A percentile compares a stretch with the other conserved stretches of the same genome.
phyloP scores from a whole-genome alignment of 495 filamentous ascomycete genomes.

The Xylaria flabelliformis region DNA sequence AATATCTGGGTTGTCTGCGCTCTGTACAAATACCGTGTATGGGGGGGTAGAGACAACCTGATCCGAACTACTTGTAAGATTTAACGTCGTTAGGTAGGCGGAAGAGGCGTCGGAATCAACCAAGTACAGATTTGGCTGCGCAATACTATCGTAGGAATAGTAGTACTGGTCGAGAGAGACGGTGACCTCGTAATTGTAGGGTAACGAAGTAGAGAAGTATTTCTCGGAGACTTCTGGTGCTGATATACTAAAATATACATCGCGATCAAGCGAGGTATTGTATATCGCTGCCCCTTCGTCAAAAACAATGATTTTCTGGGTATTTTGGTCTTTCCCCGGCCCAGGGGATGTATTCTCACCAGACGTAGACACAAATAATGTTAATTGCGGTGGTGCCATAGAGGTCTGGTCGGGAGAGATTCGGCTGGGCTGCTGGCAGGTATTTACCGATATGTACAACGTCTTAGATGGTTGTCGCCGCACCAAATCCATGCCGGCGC shows the following conservation, averaged over 20 bases:
- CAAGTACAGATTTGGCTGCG: conserved; percentile 62
- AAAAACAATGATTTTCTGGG: conserved; percentile 51
- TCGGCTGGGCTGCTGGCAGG: conserved; percentile 73
- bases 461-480: conserved; percentile 49
- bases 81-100: conserved; percentile 77
- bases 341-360: conserved; percentile 71
- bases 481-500: conserved; percentile 27
- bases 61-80: conserved; percentile 59
- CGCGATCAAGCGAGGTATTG: conserved; percentile 58
- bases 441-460: conserved; percentile 81
- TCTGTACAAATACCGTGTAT: conserved; percentile 81
- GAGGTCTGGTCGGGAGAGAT: conserved; percentile 46
- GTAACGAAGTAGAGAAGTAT: conserved; percentile 54
- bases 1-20: conserved; percentile 61
- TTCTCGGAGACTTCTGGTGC: conserved; percentile 64
- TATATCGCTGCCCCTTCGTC: conserved; percentile 67
- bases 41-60: conserved; percentile 56
- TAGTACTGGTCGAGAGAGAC: conserved; percentile 80
- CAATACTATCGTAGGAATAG: conserved; percentile 60
- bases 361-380: conserved; percentile 76
- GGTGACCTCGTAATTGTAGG: conserved; percentile 79
- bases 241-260: conserved; percentile 76
- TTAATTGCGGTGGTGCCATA: conserved; percentile 68
- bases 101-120: conserved; percentile 81
- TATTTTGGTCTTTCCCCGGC: conserved; percentile 54